These are phyloP conservation scores for Achaetomium macrosporum DNA, from an alignment of 2,329 filamentous ascomycete species.

Conservation along the genomic window DNA sequence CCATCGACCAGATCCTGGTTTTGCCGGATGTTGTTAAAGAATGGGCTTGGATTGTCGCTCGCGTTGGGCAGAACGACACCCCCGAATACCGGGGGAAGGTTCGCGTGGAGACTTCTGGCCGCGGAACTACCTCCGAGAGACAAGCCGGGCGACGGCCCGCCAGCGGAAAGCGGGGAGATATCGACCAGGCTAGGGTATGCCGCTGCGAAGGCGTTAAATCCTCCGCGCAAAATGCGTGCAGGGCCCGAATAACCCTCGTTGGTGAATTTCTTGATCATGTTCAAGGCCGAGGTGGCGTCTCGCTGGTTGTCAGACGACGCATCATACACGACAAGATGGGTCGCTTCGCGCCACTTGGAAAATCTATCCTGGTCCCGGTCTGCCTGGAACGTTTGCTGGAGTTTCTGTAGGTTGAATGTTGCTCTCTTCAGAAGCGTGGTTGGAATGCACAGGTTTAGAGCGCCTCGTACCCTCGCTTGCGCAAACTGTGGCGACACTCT, in stretches of 20 bases:
- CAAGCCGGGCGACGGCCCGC: constrained; percentile 40
- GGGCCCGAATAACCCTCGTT: constrained; percentile 74
- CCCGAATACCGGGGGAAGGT: constrained; percentile 72
- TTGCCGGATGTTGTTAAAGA: constrained; percentile 93
- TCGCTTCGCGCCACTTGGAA: constrained; percentile 65
- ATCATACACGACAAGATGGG: constrained; percentile 84
- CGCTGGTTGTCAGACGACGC: constrained; percentile 67
- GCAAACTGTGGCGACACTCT: constrained; percentile 80
- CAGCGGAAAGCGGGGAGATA: constrained; percentile 29
- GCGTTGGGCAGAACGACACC: constrained; percentile 75
- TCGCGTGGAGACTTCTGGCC: constrained; percentile 37
- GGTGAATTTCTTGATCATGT: constrained; percentile 89
- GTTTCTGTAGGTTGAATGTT: constrained; percentile 82
- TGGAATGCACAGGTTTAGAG: constrained; percentile 88
- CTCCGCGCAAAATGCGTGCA: constrained; percentile 71
- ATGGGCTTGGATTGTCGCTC: constrained; percentile 69
- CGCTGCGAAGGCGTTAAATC: constrained; percentile 68
- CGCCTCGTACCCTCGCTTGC: constrained; percentile 67
- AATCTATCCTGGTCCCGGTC: constrained; percentile 67
- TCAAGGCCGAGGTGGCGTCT: constrained; percentile 73
- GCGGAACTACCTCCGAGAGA: constrained; percentile 42
- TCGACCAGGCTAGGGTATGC: constrained; percentile 63
- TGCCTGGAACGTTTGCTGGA: constrained; percentile 78
- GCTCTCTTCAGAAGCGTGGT: constrained; percentile 87
- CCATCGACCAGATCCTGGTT: constrained; percentile 93